Percentiles rank a stretch among this genome's conserved stretches.
phyloP scores from a whole-genome alignment of 306 rosid genomes.

The Dryas drummondii region DNA sequence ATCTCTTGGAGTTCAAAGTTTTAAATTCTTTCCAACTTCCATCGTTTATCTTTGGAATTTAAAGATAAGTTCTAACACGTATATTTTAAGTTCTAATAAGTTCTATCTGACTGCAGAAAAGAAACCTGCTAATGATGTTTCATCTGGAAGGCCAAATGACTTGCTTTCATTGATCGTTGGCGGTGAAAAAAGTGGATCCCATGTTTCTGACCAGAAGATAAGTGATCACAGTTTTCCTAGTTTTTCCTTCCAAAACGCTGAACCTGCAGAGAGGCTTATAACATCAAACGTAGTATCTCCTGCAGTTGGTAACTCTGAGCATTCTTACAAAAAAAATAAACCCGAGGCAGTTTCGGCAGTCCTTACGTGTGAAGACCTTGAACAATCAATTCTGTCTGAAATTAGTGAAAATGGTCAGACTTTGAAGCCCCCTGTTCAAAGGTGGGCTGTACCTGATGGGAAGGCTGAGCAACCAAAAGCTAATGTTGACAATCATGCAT shows the following conservation, averaged over 20 bases:
- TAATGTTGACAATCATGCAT: constrained; percentile 64
- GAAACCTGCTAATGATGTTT: constrained; percentile 49
- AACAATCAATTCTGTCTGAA: constrained; percentile 83
- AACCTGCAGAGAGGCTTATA: constrained; percentile 38
- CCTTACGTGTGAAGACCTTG: constrained; percentile 94
- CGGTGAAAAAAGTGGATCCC: constrained; percentile 61
- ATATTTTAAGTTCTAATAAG: constrained; percentile 10
- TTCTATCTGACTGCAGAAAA: constrained; percentile 55
- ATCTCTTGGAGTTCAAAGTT: constrained; percentile 22
- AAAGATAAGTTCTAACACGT: too few relatives aligned
- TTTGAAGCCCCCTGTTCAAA: constrained; percentile 40
- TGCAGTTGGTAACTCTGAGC: constrained; percentile 43
- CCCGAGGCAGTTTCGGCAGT: constrained; percentile 60
- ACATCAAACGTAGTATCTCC: constrained; percentile 38
- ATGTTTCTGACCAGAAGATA: constrained; percentile 40
- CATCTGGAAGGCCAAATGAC: constrained; percentile 61
- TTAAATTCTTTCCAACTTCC: constrained; percentile 23
- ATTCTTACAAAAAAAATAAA: constrained; percentile 45
- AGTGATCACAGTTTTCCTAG: constrained; percentile 37
- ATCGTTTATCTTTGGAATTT: constrained; percentile 13
- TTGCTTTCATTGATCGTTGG: constrained; percentile 79
- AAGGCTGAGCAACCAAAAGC: constrained; percentile 48
- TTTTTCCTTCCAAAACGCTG: constrained; percentile 45
- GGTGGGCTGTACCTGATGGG: constrained; percentile 40
- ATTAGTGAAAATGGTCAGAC: constrained; percentile 48